Evolutionary conservation across 345 rosid species (phyloP).

Genomic region (Rhodamnia argentea): DNA sequence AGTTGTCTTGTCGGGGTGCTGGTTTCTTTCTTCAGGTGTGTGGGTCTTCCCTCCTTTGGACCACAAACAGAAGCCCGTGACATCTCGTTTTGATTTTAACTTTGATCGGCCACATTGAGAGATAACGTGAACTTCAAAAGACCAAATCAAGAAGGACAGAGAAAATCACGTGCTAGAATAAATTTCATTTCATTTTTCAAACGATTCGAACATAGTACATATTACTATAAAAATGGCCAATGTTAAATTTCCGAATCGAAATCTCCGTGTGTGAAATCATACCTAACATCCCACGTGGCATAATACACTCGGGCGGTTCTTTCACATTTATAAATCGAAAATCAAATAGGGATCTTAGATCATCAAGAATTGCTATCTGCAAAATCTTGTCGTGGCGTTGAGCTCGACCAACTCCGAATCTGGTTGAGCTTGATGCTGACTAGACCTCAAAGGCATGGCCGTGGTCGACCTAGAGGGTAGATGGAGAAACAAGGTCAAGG

Average conservation of each 20-base stretch:
- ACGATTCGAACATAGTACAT: background rate
- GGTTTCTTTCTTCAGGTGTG: background rate
- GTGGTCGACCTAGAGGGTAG: background rate
- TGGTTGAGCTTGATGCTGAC: background rate
- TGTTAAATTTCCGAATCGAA: background rate
- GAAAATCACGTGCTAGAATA: background rate
- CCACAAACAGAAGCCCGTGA: too few relatives aligned
- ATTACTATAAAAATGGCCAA: background rate
- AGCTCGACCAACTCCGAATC: background rate
- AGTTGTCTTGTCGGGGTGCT: background rate
- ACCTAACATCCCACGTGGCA: too few relatives aligned
- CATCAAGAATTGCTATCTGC: too few relatives aligned
- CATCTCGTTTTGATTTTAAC: too few relatives aligned
- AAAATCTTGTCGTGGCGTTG: too few relatives aligned
- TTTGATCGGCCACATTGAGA: background rate
- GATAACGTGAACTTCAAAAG: background rate
- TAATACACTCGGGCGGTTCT: too few relatives aligned
- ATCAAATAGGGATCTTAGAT: background rate
- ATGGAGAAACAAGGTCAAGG: background rate
- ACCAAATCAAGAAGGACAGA: background rate
- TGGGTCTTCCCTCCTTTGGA: background rate
- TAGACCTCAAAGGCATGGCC: background rate
- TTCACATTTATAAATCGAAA: background rate
- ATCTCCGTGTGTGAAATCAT: background rate
- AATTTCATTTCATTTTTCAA: background rate